Conservation (phyloP, 257 asterid genomes). For the Eucommia ulmoides region DNA sequence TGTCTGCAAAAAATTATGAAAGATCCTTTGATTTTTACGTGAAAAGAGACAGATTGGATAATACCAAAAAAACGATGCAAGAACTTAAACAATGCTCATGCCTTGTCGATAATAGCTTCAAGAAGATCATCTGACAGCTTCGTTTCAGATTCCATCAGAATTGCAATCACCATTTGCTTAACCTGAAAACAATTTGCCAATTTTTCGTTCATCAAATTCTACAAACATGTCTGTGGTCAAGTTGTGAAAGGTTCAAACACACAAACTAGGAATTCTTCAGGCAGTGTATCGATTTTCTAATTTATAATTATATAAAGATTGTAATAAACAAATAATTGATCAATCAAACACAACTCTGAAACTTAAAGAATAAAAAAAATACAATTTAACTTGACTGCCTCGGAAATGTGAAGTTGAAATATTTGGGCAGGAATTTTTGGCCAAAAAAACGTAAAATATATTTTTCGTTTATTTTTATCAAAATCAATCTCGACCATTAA, state of each 20-base stretch:
- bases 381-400: not conserved
- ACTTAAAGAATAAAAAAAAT: not conserved
- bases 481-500: no score
- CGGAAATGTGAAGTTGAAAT: no score
- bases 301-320: not conserved
- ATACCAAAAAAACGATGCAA: conserved; percentile 1
- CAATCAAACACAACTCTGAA: not conserved
- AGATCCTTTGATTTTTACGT: conserved; percentile 5
- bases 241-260: not conserved
- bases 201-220: no score
- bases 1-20: conserved; percentile 31
- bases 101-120: conserved; percentile 68
- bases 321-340: not conserved
- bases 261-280: no score
- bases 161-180: conserved; percentile 67
- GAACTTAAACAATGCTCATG: conserved; percentile 4
- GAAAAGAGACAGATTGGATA: not conserved
- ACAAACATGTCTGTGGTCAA: no score
- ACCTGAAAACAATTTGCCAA: conserved; percentile 36
- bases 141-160: conserved; percentile 50
- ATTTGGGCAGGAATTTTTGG: no score
- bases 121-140: conserved; percentile 49
- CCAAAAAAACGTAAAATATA: no score
- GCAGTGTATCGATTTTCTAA: no score
- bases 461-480: no score